Conservation (phyloP, 1,284 basidiomycete genomes). For the Ceratorhiza oryzae-sativae region DNA sequence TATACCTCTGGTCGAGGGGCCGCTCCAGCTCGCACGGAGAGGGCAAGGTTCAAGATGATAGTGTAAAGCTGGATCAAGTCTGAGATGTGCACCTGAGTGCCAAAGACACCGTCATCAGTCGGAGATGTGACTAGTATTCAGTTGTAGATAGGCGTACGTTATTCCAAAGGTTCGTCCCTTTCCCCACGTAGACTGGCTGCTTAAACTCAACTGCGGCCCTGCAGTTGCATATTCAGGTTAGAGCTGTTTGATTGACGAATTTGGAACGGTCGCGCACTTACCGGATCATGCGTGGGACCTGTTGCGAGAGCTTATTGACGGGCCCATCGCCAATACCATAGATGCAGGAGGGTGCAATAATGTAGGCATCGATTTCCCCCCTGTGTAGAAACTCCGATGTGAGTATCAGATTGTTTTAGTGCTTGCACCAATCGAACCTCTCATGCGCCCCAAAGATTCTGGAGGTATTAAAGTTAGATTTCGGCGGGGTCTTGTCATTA, state of each 20-base stretch:
- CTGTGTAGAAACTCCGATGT: background rate
- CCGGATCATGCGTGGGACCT: conserved; percentile 42
- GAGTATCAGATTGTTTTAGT: background rate
- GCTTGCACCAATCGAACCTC: conserved; percentile 23
- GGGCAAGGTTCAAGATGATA: conserved; percentile 44
- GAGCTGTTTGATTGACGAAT: conserved; percentile 1
- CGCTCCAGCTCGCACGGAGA: conserved; percentile 27
- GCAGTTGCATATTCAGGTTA: conserved; percentile 42
- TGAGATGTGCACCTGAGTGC: conserved; percentile 44
- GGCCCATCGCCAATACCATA: conserved; percentile 50
- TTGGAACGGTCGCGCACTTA: background rate
- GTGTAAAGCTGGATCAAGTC: conserved; percentile 45
- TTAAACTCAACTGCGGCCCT: conserved; percentile 49
- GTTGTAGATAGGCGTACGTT: conserved; percentile 14
- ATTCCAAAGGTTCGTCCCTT: conserved; percentile 49
- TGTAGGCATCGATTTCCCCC: conserved; percentile 50
- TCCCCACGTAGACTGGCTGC: conserved; percentile 49
- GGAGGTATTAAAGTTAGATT: conserved; percentile 45
- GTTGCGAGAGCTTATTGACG: conserved; percentile 43
- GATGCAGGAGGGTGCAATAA: conserved; percentile 53
- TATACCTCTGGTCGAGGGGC: conserved; percentile 8
- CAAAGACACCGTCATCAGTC: background rate
- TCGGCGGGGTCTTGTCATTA: conserved; percentile 23
- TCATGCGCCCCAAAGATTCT: conserved; percentile 50
- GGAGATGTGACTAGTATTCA: background rate